A percentile compares a stretch with the other conserved stretches of the same genome.
Conservation (phyloP, 176 grass and related monocot species). For the Juncus inflexus region DNA sequence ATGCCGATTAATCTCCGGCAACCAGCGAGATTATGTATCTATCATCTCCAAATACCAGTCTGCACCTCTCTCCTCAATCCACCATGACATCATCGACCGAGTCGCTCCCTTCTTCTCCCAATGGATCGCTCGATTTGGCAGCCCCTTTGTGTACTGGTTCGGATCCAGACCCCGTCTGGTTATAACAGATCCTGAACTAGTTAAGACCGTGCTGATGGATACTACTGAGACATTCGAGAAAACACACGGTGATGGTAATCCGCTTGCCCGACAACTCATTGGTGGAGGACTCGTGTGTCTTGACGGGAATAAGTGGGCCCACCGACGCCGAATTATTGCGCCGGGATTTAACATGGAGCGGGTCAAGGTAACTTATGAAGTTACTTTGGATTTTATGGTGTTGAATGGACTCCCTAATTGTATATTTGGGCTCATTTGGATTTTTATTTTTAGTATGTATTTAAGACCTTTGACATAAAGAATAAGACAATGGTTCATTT, state of each 20-base stretch:
- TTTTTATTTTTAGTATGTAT: no score
- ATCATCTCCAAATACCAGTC: conserved; percentile 26
- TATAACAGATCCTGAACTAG: conserved; percentile 42
- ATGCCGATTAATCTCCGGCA: conserved; percentile 39
- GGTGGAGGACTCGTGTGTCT: conserved; percentile 41
- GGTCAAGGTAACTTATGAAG: conserved; percentile 34
- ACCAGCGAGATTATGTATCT: conserved; percentile 23
- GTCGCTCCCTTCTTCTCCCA: conserved; percentile 44
- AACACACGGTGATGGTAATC: conserved; percentile 21
- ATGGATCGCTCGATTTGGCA: conserved; percentile 45
- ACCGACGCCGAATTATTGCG: conserved; percentile 40
- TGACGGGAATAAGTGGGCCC: conserved; percentile 44
- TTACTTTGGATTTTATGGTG: no score
- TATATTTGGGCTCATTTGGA: no score
- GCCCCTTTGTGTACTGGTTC: conserved; percentile 57
- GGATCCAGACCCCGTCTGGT: conserved; percentile 42
- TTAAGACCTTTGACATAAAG: no score
- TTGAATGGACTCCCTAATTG: no score
- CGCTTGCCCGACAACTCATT: conserved; percentile 39
- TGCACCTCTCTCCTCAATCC: conserved; percentile 34
- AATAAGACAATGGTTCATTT: no score
- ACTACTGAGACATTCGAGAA: conserved; percentile 39
- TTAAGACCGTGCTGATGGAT: conserved; percentile 38
- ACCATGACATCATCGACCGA: conserved; percentile 40
- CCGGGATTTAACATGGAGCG: conserved; percentile 71